phyloP scores from a whole-genome alignment of 371 early-diverging fungal genomes.

The Mortierella sp. region DNA sequence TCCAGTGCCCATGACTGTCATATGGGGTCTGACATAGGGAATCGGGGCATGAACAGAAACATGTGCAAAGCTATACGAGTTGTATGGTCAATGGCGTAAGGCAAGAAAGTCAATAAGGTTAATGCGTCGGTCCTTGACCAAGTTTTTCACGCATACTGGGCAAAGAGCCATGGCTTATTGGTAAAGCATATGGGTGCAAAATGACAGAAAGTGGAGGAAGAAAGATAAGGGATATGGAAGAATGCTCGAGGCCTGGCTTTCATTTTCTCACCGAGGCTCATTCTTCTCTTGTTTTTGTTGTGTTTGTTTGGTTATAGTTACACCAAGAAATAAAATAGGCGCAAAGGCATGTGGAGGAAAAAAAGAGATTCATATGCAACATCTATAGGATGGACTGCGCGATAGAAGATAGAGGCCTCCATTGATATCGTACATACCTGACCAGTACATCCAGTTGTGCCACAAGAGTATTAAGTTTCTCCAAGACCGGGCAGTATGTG shows the following conservation, averaged over 20 bases:
- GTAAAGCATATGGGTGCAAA: not conserved
- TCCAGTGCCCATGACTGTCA: slow-evolving; percentile 72
- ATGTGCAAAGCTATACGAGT: slow-evolving; percentile 82
- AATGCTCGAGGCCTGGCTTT: not conserved
- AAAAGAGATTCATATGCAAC: slow-evolving; percentile 1
- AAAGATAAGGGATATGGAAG: slow-evolving; percentile 3
- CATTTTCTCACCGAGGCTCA: not conserved
- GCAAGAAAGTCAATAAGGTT: slow-evolving; percentile 6
- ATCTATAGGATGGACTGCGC: not conserved
- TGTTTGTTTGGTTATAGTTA: not conserved
- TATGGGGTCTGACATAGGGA: slow-evolving; percentile 86
- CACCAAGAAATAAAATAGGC: slow-evolving; percentile 1
- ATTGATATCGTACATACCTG: slow-evolving; percentile 56
- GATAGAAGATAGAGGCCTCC: not conserved
- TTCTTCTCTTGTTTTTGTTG: not conserved
- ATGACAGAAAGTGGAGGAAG: not conserved
- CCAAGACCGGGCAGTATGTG: slow-evolving; percentile 86
- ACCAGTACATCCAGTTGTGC: slow-evolving; percentile 92
- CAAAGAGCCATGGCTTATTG: not conserved
- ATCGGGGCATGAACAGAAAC: slow-evolving; percentile 86
- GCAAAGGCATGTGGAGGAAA: not conserved
- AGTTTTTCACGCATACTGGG: not conserved
- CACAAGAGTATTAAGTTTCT: slow-evolving; percentile 78
- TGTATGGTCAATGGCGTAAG: not conserved
- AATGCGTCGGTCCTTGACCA: slow-evolving; percentile 1